Percentiles rank a stretch among this genome's conserved stretches.
These are phyloP conservation scores for Oidiodendron maius DNA, from an alignment of 495 filamentous ascomycete species.

Conservation along the genomic window DNA sequence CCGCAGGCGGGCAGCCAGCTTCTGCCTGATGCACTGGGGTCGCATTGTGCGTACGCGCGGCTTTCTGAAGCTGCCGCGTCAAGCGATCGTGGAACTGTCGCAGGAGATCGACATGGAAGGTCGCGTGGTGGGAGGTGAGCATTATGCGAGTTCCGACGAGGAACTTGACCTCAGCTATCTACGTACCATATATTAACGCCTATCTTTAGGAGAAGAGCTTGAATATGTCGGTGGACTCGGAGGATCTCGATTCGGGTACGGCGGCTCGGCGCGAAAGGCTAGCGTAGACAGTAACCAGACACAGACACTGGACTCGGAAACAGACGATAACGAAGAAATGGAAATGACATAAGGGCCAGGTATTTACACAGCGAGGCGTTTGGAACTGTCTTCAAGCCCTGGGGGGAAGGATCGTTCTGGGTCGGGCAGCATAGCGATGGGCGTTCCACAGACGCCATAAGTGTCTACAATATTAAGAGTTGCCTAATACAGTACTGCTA, in stretches of 20 bases:
- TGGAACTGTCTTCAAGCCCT: too few species aligned
- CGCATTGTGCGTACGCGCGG: conserved; percentile 83
- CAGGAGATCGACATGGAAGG: conserved; percentile 90
- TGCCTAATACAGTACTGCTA: too few species aligned
- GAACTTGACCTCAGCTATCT: conserved; percentile 1
- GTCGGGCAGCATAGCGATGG: too few species aligned
- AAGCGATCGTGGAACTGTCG: conserved; percentile 80
- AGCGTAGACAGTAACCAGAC: conserved; percentile 53
- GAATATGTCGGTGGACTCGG: conserved; percentile 70
- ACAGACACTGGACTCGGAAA: conserved; percentile 55
- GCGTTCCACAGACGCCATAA: too few species aligned
- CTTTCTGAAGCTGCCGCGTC: conserved; percentile 72
- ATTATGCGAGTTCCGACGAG: conserved; percentile 22
- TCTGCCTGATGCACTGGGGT: conserved; percentile 91
- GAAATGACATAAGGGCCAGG: conserved; percentile 39
- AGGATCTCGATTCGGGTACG: conserved; percentile 51
- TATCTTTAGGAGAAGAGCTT: conserved; percentile 51
- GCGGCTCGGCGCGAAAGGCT: conserved; percentile 45
- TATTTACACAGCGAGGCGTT: background rate
- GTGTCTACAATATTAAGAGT: too few species aligned
- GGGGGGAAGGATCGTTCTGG: too few species aligned
- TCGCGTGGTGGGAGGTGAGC: conserved; percentile 66
- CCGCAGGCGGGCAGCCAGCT: conserved; percentile 75
- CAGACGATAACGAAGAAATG: conserved; percentile 66
- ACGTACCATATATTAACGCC: conserved; percentile 15